Base-by-base conservation (phyloP, 805 yeast genomes). In the Myxozyma udenii region DNA sequence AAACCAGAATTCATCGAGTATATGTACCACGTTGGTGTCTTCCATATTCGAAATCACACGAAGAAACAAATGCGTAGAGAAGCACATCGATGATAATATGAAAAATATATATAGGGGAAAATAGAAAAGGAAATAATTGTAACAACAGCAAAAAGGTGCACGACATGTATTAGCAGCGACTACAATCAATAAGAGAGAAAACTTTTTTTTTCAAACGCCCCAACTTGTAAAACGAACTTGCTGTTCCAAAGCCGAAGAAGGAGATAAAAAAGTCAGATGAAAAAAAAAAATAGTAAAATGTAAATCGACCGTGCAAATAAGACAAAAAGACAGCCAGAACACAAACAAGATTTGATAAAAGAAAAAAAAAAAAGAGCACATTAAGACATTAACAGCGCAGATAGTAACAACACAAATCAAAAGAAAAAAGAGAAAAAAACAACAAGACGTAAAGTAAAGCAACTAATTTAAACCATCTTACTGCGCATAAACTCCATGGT, bases 401-500 rank as follows among this genome's bases (percentile, higher is more conserved):
- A n/a, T n/a, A n/a, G n/a, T n/a, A n/a, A n/a, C n/a, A n/a, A n/a
- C n/a, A n/a, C n/a, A 18, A 9, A 7, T 11, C 12, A 18, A 26
- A 9, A 45, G 25, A 45, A n/a, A 35, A 4, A 40, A 39, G 7
- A 2, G 23, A n/a, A 38, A 18, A 32, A 25, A 24, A 11, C 28
- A 30, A 35, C 30, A 18, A 19, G 35, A 24, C 12, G 26, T n/a
- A n/a, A n/a, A n/a, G n/a, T n/a, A n/a, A n/a, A n/a, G n/a, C n/a
- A n/a, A n/a, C n/a, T 22, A 36, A 5, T 19, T 32, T 63, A 37
- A 9, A 80, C 0, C 19, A 6, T 14, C 21, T 59, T 67, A 68
- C 56, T 68, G 72, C 42, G 72, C 71, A 50, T 67, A 69, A 18
- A 68, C 72, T 3, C 76, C 77, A 50, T 72, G 73, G 57, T 66